These are phyloP conservation scores for Rhodotorula sp. DNA, from an alignment of 1,284 basidiomycete genomes.

Conservation along the genomic window DNA sequence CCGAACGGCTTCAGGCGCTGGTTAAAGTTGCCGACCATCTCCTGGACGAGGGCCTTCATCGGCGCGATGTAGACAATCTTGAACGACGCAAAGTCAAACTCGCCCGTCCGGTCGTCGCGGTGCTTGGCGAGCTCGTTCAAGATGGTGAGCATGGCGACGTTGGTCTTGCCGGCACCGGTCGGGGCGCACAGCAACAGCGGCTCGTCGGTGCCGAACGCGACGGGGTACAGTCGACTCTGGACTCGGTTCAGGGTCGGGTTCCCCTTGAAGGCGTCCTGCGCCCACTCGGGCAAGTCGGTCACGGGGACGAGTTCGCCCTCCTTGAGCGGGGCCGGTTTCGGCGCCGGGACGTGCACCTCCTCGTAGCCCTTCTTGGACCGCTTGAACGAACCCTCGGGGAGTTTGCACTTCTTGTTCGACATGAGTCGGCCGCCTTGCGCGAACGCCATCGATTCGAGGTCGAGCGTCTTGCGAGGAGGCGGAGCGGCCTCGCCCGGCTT, in stretches of 20 bases:
- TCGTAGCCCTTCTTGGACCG: constrained; percentile 95
- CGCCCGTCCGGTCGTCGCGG: constrained; percentile 74
- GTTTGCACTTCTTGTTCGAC: constrained; percentile 97
- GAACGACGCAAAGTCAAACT: constrained; percentile 86
- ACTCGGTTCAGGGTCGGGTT: constrained; percentile 83
- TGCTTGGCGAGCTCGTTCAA: constrained; percentile 83
- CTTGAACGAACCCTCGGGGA: constrained; percentile 97
- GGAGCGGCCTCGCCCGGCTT: constrained; percentile 77
- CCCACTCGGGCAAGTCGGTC: constrained; percentile 77
- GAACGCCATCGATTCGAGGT: constrained; percentile 93
- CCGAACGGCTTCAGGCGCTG: constrained; percentile 78
- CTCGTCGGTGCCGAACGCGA: constrained; percentile 88
- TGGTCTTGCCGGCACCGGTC: constrained; percentile 99
- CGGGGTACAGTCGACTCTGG: constrained; percentile 88
- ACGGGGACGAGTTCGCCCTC: constrained; percentile 73
- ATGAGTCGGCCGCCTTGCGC: constrained; percentile 93
- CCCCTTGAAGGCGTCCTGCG: constrained; percentile 71
- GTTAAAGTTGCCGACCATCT: constrained; percentile 92
- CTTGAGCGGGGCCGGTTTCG: constrained; percentile 69
- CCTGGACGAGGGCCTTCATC: constrained; percentile 97
- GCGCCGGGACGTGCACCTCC: constrained; percentile 95
- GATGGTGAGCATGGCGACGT: constrained; percentile 93
- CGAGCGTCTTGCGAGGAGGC: constrained; percentile 80
- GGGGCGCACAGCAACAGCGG: constrained; percentile 95
- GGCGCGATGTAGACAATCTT: constrained; percentile 98